Conservation (phyloP, 257 asterid species). For the Fraxinus cuspidata region DNA sequence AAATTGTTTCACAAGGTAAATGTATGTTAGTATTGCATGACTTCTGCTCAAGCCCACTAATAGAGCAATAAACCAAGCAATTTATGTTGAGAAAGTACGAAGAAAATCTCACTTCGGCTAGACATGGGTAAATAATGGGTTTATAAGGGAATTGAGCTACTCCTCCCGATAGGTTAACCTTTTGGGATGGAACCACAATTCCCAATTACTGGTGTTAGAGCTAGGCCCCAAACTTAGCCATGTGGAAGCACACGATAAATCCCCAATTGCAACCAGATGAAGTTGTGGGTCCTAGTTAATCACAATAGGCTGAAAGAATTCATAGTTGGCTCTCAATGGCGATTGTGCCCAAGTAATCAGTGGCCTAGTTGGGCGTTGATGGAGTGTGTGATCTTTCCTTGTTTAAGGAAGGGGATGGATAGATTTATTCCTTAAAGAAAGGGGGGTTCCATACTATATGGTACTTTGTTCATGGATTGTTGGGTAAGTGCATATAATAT, state of each 20-base stretch:
- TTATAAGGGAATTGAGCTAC: no score
- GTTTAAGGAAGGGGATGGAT: background rate
- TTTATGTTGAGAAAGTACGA: background rate
- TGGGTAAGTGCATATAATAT: background rate
- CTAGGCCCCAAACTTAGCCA: background rate
- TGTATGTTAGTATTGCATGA: background rate
- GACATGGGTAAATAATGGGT: background rate
- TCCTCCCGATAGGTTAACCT: background rate
- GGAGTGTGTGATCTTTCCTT: background rate
- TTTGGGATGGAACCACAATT: background rate
- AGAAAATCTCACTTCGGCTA: background rate
- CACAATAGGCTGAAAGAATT: background rate
- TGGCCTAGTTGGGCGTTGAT: background rate
- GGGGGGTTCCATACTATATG: no score
- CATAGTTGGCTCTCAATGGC: background rate
- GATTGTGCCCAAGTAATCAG: background rate
- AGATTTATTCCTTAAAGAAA: background rate
- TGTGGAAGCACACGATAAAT: background rate
- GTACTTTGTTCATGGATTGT: background rate
- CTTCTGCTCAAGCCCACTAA: constrained; percentile 5
- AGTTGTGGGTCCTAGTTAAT: background rate
- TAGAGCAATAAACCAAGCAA: background rate
- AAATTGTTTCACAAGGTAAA: constrained; percentile 18
- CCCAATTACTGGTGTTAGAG: background rate
- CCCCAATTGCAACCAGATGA: background rate